Conservation (phyloP, 2,329 filamentous ascomycete species). For the Alternaria postmessia region DNA sequence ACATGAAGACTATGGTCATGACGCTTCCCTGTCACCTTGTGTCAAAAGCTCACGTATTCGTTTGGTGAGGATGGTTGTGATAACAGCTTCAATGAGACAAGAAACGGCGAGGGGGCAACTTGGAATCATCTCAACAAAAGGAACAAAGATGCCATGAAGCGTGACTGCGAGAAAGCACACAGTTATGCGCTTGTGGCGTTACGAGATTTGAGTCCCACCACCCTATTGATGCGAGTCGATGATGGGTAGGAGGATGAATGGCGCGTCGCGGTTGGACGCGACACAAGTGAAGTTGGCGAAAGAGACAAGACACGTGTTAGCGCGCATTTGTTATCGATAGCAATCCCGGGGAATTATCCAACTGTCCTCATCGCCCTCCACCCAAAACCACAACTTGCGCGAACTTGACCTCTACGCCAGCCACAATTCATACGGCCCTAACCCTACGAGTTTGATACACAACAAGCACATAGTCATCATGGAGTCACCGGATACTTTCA, state of each 20-base stretch:
- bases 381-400: slow-evolving; percentile 7
- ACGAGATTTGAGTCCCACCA: neutral
- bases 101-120: neutral
- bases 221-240: neutral
- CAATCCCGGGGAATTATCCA: slow-evolving; percentile 18
- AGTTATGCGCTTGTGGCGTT: no score
- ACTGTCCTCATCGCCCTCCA: slow-evolving; percentile 33
- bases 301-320: slow-evolving; percentile 19
- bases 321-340: slow-evolving; percentile 31
- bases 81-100: neutral
- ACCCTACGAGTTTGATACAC: neutral
- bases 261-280: neutral
- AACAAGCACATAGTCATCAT: slow-evolving; percentile 25
- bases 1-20: neutral
- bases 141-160: neutral
- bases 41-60: neutral
- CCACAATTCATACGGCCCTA: neutral
- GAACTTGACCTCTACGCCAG: neutral
- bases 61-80: neutral
- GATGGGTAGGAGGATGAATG: neutral
- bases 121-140: neutral
- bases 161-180: neutral
- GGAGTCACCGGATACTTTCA: slow-evolving; percentile 71
- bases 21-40: neutral
- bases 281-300: neutral